Evolutionary conservation across 2,329 filamentous ascomycete genomes (phyloP).

Genomic region (Cryphonectria naterciae): DNA sequence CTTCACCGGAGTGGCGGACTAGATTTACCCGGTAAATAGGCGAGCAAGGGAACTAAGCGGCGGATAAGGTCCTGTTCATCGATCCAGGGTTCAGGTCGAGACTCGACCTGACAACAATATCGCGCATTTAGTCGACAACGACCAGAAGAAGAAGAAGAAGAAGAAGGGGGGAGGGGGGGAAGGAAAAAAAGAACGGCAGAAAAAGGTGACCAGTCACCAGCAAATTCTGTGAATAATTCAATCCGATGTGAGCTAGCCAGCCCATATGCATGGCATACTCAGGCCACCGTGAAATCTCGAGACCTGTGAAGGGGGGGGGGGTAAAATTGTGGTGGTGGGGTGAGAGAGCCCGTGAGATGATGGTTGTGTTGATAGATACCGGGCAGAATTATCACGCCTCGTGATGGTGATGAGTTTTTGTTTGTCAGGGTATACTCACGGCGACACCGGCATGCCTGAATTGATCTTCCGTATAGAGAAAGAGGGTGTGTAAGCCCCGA

Average conservation of each 20-base stretch:
- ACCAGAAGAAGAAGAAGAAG: background rate
- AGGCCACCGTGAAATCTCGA: background rate
- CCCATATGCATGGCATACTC: background rate
- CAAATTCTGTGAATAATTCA: background rate
- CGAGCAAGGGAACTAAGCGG: background rate
- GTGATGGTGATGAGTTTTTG: background rate
- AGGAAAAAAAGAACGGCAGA: background rate
- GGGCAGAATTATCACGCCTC: background rate
- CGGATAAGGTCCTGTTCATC: background rate
- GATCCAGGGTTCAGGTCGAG: background rate
- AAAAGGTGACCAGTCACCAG: too few relatives aligned
- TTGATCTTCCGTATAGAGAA: background rate
- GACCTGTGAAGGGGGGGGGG: background rate
- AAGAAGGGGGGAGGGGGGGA: background rate
- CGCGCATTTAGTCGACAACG: background rate
- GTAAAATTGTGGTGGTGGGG: background rate
- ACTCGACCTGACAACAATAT: background rate
- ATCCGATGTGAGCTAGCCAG: background rate
- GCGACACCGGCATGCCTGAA: background rate
- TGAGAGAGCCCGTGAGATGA: background rate
- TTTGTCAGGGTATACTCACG: background rate
- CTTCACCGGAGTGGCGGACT: background rate
- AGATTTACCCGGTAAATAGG: background rate
- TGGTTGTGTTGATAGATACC: background rate
- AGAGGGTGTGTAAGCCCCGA: background rate